Percentiles rank a stretch among this genome's conserved stretches.
Conservation (phyloP, 2,329 filamentous ascomycete genomes). For the Trichocomaceae sp. region DNA sequence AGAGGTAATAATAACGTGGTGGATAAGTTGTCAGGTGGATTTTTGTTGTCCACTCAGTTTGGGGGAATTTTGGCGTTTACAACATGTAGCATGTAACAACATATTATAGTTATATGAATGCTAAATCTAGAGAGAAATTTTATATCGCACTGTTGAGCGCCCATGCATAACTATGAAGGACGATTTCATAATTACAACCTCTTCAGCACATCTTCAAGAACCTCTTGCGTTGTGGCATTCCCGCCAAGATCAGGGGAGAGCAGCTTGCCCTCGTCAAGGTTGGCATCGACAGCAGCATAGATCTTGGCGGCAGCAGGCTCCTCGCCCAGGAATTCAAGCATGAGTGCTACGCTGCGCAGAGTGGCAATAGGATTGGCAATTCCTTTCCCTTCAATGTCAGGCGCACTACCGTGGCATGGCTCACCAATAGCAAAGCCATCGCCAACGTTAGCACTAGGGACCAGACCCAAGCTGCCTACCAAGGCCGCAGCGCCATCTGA, state of each 20-base stretch:
- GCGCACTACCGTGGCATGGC: slow-evolving; percentile 93
- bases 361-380: slow-evolving; percentile 98
- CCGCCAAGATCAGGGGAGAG: slow-evolving; percentile 88
- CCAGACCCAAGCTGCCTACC: slow-evolving; percentile 83
- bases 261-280: slow-evolving; percentile 73
- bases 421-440: slow-evolving; percentile 93
- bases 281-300: slow-evolving; percentile 85
- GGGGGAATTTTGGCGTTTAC: too few relatives aligned
- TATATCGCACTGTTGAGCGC: not conserved
- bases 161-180: not conserved
- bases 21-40: not conserved
- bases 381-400: slow-evolving; percentile 85
- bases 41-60: not conserved
- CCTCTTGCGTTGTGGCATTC: slow-evolving; percentile 74
- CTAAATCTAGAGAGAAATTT: not conserved
- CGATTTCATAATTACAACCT: slow-evolving; percentile 55
- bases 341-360: slow-evolving; percentile 79
- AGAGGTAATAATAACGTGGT: not conserved
- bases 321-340: slow-evolving; percentile 93
- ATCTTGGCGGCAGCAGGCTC: slow-evolving; percentile 81
- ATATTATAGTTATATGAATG: not conserved
- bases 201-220: slow-evolving; percentile 78
- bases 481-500: slow-evolving; percentile 92
- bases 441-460: slow-evolving; percentile 91
- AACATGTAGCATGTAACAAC: not conserved